phyloP scores from a whole-genome alignment of 2,329 filamentous ascomycete species.

The Epichloe gansuensis region DNA sequence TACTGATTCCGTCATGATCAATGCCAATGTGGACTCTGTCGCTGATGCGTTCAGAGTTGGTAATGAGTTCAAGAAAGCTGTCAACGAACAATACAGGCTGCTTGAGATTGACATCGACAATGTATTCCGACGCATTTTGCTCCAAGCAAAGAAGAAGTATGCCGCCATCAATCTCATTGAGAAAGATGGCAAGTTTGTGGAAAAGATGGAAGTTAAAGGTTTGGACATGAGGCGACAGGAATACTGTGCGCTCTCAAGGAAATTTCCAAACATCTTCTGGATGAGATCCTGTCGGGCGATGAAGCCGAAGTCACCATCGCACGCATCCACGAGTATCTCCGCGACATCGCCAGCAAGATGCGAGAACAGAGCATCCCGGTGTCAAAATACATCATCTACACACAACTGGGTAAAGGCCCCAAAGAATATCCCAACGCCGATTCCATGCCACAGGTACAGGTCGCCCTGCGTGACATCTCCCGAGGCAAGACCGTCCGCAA shows the following conservation, averaged over 20 bases:
- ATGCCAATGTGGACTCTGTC: constrained; percentile 91
- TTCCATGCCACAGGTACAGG: constrained; percentile 94
- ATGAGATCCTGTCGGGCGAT: constrained; percentile 88
- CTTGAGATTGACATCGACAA: constrained; percentile 98
- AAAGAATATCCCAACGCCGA: constrained; percentile 90
- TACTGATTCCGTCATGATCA: constrained; percentile 99
- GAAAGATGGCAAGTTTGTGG: constrained; percentile 75
- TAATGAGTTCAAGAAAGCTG: constrained; percentile 84
- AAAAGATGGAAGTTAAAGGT: constrained; percentile 96
- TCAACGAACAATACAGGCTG: constrained; percentile 86
- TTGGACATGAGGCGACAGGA: constrained; percentile 96
- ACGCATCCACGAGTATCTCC: constrained; percentile 86
- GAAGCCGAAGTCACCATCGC: constrained; percentile 79
- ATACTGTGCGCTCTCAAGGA: constrained; percentile 92
- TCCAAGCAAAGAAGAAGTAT: constrained; percentile 99
- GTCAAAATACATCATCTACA: constrained; percentile 94
- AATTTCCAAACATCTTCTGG: constrained; percentile 78
- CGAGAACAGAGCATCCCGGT: constrained; percentile 61
- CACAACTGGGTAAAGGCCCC: constrained; percentile 88
- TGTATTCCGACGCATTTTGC: constrained; percentile 79
- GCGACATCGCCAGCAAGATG: constrained; percentile 77
- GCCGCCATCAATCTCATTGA: constrained; percentile 91
- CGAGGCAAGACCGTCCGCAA: constrained; percentile 80
- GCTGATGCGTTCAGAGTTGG: constrained; percentile 84
- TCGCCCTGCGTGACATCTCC: constrained; percentile 77